These are phyloP conservation scores for Penicillium hesseltinei DNA, from an alignment of 2,329 filamentous ascomycete genomes.

Conservation along the genomic window DNA sequence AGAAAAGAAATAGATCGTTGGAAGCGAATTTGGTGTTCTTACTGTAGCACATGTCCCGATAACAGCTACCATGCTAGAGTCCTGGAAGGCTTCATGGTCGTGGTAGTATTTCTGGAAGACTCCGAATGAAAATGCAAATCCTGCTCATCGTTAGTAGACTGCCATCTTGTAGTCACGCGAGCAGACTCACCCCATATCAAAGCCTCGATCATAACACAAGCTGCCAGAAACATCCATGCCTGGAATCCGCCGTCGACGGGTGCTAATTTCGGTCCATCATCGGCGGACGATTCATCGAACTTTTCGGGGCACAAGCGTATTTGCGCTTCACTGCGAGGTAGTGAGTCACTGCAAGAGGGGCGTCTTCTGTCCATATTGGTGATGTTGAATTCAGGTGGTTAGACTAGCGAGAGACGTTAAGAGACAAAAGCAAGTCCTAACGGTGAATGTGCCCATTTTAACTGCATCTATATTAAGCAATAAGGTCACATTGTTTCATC, in stretches of 20 bases:
- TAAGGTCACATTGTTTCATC: slow-evolving; percentile 17
- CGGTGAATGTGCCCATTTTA: slow-evolving; percentile 5
- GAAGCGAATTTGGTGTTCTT: background rate
- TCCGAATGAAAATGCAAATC: slow-evolving; percentile 27
- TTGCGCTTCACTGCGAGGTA: slow-evolving; percentile 6
- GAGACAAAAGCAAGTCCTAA: background rate
- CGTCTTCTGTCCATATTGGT: slow-evolving; percentile 3
- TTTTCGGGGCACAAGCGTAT: slow-evolving; percentile 9
- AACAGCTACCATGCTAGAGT: slow-evolving; percentile 28
- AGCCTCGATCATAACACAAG: slow-evolving; percentile 53
- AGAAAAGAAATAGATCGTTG: background rate
- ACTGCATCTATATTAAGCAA: background rate
- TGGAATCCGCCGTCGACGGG: slow-evolving; percentile 39
- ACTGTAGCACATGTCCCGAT: slow-evolving; percentile 35
- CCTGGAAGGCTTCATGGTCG: slow-evolving; percentile 23
- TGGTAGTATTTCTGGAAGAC: slow-evolving; percentile 39
- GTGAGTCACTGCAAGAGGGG: slow-evolving; percentile 3
- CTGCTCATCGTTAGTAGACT: slow-evolving; percentile 6
- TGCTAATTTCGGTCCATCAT: slow-evolving; percentile 22
- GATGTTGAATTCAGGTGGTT: background rate
- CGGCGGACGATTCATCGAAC: background rate
- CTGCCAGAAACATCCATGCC: slow-evolving; percentile 50
- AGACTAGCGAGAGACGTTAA: background rate
- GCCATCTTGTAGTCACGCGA: too few species aligned
- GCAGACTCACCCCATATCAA: slow-evolving; percentile 52